Evolutionary conservation across 371 early-diverging fungal genomes (phyloP).

Genomic region (Circinella minor): DNA sequence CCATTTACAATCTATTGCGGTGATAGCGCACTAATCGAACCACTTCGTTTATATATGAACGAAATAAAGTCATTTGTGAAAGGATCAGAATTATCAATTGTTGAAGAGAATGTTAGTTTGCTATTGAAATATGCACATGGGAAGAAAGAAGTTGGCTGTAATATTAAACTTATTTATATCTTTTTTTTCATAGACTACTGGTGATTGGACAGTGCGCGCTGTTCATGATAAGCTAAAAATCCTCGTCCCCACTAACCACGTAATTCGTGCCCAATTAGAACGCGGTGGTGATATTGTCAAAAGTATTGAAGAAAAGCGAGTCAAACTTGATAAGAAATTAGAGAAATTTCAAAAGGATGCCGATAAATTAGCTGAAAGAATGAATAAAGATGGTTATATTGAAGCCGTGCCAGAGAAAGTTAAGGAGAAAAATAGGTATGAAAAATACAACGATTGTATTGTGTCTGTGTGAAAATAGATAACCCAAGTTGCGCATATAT

Average conservation of each 20-base stretch:
- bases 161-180: no score
- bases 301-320: conserved; percentile 30
- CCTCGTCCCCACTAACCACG: conserved; percentile 45
- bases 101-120: conserved; percentile 23
- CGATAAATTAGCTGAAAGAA: conserved; percentile 35
- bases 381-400: conserved; percentile 41
- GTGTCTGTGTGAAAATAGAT: neutral
- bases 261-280: conserved; percentile 45
- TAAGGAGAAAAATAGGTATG: conserved; percentile 49
- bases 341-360: conserved; percentile 38
- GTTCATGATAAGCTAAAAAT: conserved; percentile 49
- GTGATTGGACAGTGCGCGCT: conserved; percentile 33
- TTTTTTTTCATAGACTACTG: conserved; percentile 6
- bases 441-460: neutral
- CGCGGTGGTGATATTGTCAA: conserved; percentile 29
- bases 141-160: no score
- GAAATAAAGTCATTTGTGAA: conserved; percentile 54
- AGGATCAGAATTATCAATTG: conserved; percentile 38
- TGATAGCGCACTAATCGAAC: conserved; percentile 35
- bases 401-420: conserved; percentile 44
- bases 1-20: conserved; percentile 58
- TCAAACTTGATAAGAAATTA: conserved; percentile 35
- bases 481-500: neutral
- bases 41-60: conserved; percentile 40
- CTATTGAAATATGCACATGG: no score